A percentile compares a stretch with the other conserved stretches of the same genome.
phyloP scores from a whole-genome alignment of 495 filamentous ascomycete genomes.

The Aspergillus taichungensis region DNA sequence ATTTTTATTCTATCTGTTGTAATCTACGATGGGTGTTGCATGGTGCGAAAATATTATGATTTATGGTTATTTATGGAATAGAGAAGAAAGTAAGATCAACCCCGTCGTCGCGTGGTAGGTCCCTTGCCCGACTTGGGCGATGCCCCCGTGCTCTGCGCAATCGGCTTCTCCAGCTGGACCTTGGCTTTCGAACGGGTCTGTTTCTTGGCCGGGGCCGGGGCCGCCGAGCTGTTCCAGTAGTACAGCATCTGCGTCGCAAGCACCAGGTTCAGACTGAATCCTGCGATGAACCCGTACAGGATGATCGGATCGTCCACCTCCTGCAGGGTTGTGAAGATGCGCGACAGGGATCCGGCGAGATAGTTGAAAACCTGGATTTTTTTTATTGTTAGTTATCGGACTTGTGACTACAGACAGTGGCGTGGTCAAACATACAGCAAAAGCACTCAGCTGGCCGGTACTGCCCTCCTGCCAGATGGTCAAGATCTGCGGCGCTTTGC shows the following conservation, averaged over 20 bases:
- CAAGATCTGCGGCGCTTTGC: constrained; percentile 86
- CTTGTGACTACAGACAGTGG: not conserved
- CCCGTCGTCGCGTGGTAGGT: constrained; percentile 43
- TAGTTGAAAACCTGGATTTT: constrained; percentile 94
- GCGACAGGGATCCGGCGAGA: constrained; percentile 78
- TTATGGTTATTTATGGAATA: constrained; percentile 6
- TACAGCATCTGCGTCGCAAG: constrained; percentile 88
- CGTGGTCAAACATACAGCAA: constrained; percentile 58
- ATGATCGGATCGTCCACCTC: constrained; percentile 95
- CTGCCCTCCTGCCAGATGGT: constrained; percentile 75
- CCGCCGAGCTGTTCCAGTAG: constrained; percentile 75
- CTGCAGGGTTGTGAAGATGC: constrained; percentile 94
- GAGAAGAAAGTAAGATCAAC: constrained; percentile 20
- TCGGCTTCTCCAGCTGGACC: constrained; percentile 22
- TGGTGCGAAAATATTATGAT: not conserved
- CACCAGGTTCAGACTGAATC: constrained; percentile 77
- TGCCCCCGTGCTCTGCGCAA: constrained; percentile 23
- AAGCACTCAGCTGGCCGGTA: constrained; percentile 92
- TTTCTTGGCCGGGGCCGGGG: constrained; percentile 31
- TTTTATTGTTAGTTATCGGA: constrained; percentile 3
- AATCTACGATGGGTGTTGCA: not conserved
- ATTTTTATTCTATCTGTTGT: not conserved
- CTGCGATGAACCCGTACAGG: constrained; percentile 84
- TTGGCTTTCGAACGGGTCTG: constrained; percentile 30
- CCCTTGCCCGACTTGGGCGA: constrained; percentile 23